A percentile compares a stretch with the other conserved stretches of the same genome.
Evolutionary conservation across 352 stramenopile species (phyloP).

Genomic region (Globisporangium sylvaticum): DNA sequence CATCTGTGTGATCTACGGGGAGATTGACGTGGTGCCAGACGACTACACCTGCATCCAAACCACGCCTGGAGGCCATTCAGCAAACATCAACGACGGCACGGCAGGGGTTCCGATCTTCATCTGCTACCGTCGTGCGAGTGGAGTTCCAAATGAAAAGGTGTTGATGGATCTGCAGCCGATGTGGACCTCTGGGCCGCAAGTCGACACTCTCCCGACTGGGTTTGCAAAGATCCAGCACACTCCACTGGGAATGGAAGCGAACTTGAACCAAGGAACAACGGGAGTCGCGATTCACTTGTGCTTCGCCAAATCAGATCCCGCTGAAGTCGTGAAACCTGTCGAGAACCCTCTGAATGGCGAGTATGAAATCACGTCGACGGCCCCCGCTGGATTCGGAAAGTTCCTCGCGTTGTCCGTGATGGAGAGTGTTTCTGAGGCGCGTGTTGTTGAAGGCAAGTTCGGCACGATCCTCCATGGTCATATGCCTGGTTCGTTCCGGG

Average conservation of each 20-base stretch:
- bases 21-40: constrained; percentile 81
- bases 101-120: constrained; percentile 75
- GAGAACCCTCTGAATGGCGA: constrained; percentile 71
- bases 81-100: constrained; percentile 83
- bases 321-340: constrained; percentile 50
- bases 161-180: constrained; percentile 75
- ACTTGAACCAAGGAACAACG: constrained; percentile 75
- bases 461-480: constrained; percentile 66
- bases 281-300: constrained; percentile 77
- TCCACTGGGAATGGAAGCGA: constrained; percentile 83
- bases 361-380: constrained; percentile 58
- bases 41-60: constrained; percentile 66
- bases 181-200: constrained; percentile 66
- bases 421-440: constrained; percentile 39
- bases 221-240: constrained; percentile 87
- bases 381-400: constrained; percentile 9
- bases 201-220: constrained; percentile 52
- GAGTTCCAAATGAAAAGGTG: constrained; percentile 32
- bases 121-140: constrained; percentile 50
- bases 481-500: constrained; percentile 53
- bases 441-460: constrained; percentile 67
- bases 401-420: constrained; percentile 66
- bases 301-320: constrained; percentile 53
- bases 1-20: constrained; percentile 81
- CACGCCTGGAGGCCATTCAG: constrained; percentile 64